phyloP scores from a whole-genome alignment of 805 yeast species.

The Candida ascalaphidarum region DNA sequence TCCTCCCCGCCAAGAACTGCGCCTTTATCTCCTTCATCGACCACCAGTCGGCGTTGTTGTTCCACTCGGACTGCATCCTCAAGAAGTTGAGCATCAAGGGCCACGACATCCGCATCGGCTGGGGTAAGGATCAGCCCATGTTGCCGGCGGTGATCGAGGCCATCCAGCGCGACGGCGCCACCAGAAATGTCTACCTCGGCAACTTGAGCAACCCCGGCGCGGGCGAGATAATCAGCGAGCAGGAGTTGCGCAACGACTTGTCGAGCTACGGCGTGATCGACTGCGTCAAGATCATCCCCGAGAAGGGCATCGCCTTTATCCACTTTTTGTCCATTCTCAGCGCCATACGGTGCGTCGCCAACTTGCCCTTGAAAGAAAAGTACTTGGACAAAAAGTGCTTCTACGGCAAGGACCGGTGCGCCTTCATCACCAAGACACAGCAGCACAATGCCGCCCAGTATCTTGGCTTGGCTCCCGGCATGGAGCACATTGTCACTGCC shows the following conservation, averaged over 20 bases:
- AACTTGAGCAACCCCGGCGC: slow-evolving; percentile 54
- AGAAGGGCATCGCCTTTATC: slow-evolving; percentile 82
- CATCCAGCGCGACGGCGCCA: slow-evolving; percentile 80
- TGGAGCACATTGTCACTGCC: slow-evolving; percentile 70
- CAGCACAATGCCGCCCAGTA: slow-evolving; percentile 97
- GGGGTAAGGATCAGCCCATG: slow-evolving; percentile 81
- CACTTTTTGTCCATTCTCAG: slow-evolving; percentile 80
- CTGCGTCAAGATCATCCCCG: slow-evolving; percentile 67
- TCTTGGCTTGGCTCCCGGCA: slow-evolving; percentile 82
- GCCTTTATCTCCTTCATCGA: slow-evolving; percentile 88
- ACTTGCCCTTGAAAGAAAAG: slow-evolving; percentile 56
- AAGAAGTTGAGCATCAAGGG: slow-evolving; percentile 75
- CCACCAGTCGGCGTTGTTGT: slow-evolving; percentile 78
- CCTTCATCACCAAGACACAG: slow-evolving; percentile 89
- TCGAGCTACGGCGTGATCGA: slow-evolving; percentile 76
- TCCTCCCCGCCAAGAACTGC: slow-evolving; percentile 79
- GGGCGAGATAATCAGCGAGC: slow-evolving; percentile 45
- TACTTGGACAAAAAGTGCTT: slow-evolving; percentile 74
- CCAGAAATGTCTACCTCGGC: slow-evolving; percentile 89
- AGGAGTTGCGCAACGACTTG: slow-evolving; percentile 59
- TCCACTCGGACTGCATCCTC: slow-evolving; percentile 88
- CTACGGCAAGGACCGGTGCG: slow-evolving; percentile 93
- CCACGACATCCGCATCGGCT: slow-evolving; percentile 78
- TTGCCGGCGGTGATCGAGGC: slow-evolving; percentile 68
- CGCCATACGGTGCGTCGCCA: slow-evolving; percentile 81